Conservation (phyloP, 768 basidiomycete species). For the Leccinum ochraceum region DNA sequence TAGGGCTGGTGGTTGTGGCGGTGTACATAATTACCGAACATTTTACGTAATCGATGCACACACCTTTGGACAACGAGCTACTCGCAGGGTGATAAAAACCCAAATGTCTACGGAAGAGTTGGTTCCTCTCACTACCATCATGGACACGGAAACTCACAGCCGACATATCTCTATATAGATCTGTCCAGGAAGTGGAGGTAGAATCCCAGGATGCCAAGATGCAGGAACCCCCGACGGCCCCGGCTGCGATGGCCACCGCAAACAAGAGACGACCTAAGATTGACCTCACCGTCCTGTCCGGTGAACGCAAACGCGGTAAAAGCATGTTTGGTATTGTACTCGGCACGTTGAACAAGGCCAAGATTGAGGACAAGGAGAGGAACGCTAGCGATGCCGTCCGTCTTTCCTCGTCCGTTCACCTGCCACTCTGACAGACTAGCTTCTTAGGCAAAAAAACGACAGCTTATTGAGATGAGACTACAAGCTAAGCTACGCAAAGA, state of each 20-base stretch:
- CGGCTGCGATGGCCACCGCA: constrained; percentile 43
- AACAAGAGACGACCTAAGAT: constrained; percentile 73
- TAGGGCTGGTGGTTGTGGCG: no score
- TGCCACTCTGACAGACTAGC: constrained; percentile 9
- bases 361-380: constrained; percentile 82
- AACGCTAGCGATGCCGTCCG: constrained; percentile 82
- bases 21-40: constrained; percentile 26
- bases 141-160: background rate
- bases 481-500: constrained; percentile 84
- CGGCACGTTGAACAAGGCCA: constrained; percentile 85
- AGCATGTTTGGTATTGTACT: constrained; percentile 84
- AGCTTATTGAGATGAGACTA: constrained; percentile 80
- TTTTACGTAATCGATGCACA: constrained; percentile 21
- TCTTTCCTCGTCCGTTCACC: constrained; percentile 8
- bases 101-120: constrained; percentile 59
- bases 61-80: background rate
- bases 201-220: constrained; percentile 36
- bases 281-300: constrained; percentile 53
- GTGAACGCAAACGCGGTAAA: constrained; percentile 83
- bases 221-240: constrained; percentile 45
- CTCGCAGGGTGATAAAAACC: constrained; percentile 20
- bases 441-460: constrained; percentile 76
- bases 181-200: constrained; percentile 32
- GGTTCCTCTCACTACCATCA: constrained; percentile 20
- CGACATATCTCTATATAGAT: constrained; percentile 18